Conservation (phyloP, 768 basidiomycete genomes). For the Serendipita vermifera region DNA sequence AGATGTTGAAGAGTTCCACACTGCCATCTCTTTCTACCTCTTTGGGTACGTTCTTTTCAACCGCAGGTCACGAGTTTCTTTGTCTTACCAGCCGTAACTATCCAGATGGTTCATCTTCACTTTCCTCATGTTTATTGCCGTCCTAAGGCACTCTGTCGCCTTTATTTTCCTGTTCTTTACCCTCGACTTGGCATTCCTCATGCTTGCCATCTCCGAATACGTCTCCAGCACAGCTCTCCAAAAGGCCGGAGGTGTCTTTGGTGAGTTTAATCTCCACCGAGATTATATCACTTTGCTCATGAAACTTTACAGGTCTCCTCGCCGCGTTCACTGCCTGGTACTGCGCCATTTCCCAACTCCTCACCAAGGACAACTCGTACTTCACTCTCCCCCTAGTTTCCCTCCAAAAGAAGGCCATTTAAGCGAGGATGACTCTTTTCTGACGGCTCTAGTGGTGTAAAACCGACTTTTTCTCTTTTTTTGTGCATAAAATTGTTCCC, state of each 20-base stretch:
- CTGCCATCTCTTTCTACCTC: slow-evolving; percentile 16
- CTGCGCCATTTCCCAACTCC: slow-evolving; percentile 3
- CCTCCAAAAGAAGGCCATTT: slow-evolving; percentile 7
- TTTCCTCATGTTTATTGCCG: slow-evolving; percentile 2
- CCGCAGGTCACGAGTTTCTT: too few relatives aligned
- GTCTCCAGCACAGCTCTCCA: not conserved
- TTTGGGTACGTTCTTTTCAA: slow-evolving; percentile 5
- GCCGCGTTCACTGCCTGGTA: slow-evolving; percentile 7
- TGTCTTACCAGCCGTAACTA: too few relatives aligned
- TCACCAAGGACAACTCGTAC: not conserved
- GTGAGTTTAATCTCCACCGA: too few relatives aligned
- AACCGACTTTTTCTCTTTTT: too few relatives aligned
- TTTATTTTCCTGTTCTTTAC: not conserved
- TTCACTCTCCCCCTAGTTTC: slow-evolving; percentile 1
- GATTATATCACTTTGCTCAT: too few relatives aligned
- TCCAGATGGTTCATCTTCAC: slow-evolving; percentile 7
- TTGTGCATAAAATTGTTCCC: too few relatives aligned
- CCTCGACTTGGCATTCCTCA: not conserved
- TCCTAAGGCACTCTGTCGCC: not conserved
- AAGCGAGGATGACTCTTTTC: too few relatives aligned
- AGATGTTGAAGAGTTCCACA: not conserved
- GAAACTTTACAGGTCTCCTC: not conserved
- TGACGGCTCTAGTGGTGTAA: too few relatives aligned
- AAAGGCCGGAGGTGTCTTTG: slow-evolving; percentile 5
- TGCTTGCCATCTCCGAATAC: not conserved